Percentiles rank a stretch among this genome's conserved stretches.
These are phyloP conservation scores for Aspergillus brunneoviolaceus DNA, from an alignment of 2,329 filamentous ascomycete genomes.

Conservation along the genomic window DNA sequence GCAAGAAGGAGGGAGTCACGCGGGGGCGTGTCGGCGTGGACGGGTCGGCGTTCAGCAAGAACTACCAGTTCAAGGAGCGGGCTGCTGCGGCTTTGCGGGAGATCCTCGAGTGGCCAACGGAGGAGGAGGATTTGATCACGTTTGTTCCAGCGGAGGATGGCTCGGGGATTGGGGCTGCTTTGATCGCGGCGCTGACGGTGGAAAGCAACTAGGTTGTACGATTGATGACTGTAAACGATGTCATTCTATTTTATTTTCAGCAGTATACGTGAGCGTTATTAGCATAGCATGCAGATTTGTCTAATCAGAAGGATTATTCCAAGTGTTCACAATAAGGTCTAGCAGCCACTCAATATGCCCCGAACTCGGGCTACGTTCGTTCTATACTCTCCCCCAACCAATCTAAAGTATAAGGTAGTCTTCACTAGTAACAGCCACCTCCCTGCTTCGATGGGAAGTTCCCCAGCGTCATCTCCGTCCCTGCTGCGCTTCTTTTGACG, in stretches of 20 bases:
- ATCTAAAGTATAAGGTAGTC: no score
- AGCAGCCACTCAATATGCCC: no score
- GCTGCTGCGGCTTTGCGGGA: slow-evolving; percentile 6
- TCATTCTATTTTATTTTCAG: not conserved
- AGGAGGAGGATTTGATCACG: slow-evolving; percentile 76
- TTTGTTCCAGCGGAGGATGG: slow-evolving; percentile 85
- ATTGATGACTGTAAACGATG: not conserved
- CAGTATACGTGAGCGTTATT: not conserved
- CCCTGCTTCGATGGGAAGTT: no score
- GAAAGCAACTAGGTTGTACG: not conserved
- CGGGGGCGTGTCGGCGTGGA: slow-evolving; percentile 90
- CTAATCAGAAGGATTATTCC: not conserved
- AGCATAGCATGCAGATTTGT: not conserved
- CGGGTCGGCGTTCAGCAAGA: slow-evolving; percentile 84
- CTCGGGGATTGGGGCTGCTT: slow-evolving; percentile 82
- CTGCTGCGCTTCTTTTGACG: no score
- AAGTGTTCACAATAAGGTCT: no score
- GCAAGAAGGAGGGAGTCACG: slow-evolving; percentile 84
- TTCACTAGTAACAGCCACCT: no score
- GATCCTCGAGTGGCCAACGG: slow-evolving; percentile 68
- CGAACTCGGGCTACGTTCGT: no score
- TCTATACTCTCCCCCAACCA: no score
- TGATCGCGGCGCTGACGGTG: slow-evolving; percentile 68
- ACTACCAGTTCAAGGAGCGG: slow-evolving; percentile 6
- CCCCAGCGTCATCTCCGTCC: no score